Evolutionary conservation across 225 moss, liverwort and hornwort species (phyloP).

Genomic region (Ulota crispa): DNA sequence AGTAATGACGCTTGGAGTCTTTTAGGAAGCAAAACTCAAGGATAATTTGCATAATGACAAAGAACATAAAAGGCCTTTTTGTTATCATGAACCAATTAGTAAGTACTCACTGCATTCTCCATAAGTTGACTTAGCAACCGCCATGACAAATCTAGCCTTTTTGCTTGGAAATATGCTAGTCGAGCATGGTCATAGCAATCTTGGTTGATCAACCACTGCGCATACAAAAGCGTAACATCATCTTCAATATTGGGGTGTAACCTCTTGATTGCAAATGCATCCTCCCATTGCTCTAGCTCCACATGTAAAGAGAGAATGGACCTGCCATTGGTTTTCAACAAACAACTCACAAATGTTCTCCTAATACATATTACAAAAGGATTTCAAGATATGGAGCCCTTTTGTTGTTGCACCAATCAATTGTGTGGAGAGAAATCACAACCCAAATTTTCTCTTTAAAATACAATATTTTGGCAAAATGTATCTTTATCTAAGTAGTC

Average conservation of each 20-base stretch:
- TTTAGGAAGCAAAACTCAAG: too few species aligned
- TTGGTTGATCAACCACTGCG: constrained; percentile 80
- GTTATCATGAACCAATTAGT: too few species aligned
- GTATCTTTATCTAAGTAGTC: neutral
- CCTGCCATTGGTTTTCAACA: constrained; percentile 42
- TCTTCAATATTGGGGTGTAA: constrained; percentile 79
- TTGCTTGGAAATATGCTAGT: constrained; percentile 61
- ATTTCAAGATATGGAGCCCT: neutral
- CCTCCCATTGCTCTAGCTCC: constrained; percentile 97
- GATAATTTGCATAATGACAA: neutral
- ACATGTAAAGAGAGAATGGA: constrained; percentile 89
- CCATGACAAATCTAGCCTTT: constrained; percentile 73
- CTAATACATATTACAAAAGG: neutral
- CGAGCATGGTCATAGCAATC: constrained; percentile 83
- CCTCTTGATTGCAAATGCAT: constrained; percentile 82
- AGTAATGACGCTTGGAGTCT: neutral
- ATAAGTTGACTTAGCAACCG: constrained; percentile 67
- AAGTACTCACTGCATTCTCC: constrained; percentile 66
- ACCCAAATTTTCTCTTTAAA: neutral
- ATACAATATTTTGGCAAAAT: neutral
- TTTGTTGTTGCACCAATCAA: neutral
- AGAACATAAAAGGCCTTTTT: neutral
- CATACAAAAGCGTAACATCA: constrained; percentile 72
- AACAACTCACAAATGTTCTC: neutral
- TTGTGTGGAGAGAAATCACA: neutral